Evolutionary conservation across 495 filamentous ascomycete genomes (phyloP).

Genomic region (Thermothielavioides terrestris): DNA sequence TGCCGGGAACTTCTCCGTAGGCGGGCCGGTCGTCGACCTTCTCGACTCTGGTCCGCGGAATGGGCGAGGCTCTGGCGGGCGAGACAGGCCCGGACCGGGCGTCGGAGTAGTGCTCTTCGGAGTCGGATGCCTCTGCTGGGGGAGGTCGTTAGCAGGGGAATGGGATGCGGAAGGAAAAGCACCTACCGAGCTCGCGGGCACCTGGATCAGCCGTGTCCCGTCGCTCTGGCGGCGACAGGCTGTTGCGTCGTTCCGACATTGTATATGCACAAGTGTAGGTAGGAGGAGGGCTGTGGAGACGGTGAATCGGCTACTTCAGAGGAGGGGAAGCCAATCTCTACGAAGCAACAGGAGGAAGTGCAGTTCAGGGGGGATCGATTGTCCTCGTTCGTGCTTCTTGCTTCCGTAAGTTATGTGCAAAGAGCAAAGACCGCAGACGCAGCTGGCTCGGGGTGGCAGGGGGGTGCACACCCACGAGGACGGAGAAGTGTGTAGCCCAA

Average conservation of each 20-base stretch:
- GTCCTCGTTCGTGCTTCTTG: not conserved
- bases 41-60: slow-evolving; percentile 78
- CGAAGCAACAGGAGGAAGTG: not conserved
- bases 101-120: slow-evolving; percentile 87
- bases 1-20: slow-evolving; percentile 83
- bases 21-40: slow-evolving; percentile 58
- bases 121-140: slow-evolving; percentile 52
- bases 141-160: slow-evolving; percentile 7
- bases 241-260: slow-evolving; percentile 28
- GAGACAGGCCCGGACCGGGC: slow-evolving; percentile 61
- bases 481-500: not conserved
- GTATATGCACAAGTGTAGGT: not conserved
- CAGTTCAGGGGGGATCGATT: not conserved
- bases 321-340: no score
- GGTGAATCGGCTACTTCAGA: no score
- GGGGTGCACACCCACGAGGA: no score
- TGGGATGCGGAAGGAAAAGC: not conserved
- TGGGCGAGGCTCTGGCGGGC: slow-evolving; percentile 48
- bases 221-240: slow-evolving; percentile 56
- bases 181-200: slow-evolving; percentile 69
- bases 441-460: no score
- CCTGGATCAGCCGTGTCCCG: slow-evolving; percentile 67
- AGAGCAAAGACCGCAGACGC: no score
- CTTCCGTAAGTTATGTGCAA: no score
- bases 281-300: not conserved